Percentiles rank a stretch among this genome's conserved stretches.
These are phyloP conservation scores for Plenodomus tracheiphilus DNA, from an alignment of 2,329 filamentous ascomycete species.

Conservation along the genomic window DNA sequence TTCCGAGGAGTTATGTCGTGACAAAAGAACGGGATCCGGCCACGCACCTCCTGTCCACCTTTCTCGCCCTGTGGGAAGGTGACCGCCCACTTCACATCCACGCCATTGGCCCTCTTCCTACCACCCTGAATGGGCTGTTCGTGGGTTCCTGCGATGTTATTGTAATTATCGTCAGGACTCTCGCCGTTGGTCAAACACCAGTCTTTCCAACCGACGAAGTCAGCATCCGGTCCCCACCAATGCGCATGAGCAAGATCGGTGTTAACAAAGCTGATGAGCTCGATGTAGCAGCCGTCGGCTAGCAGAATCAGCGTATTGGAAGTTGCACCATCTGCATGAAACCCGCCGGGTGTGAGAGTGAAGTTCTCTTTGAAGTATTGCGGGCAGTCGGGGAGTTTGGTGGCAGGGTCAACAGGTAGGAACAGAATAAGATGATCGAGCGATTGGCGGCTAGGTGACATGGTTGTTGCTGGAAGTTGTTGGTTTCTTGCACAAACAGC, in stretches of 20 bases:
- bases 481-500: too few species aligned
- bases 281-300: slow-evolving; percentile 66
- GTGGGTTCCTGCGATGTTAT: slow-evolving; percentile 47
- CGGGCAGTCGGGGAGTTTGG: slow-evolving; percentile 36
- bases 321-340: slow-evolving; percentile 63
- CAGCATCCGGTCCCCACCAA: slow-evolving; percentile 60
- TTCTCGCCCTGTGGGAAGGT: slow-evolving; percentile 53
- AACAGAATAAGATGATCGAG: slow-evolving; percentile 70
- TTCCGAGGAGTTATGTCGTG: slow-evolving; percentile 63
- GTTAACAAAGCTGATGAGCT: slow-evolving; percentile 65
- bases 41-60: slow-evolving; percentile 43
- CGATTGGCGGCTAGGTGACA: slow-evolving; percentile 18
- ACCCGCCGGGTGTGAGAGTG: slow-evolving; percentile 62
- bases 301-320: slow-evolving; percentile 67
- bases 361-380: slow-evolving; percentile 60
- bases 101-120: slow-evolving; percentile 59
- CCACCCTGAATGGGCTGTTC: slow-evolving; percentile 56
- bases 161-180: slow-evolving; percentile 16
- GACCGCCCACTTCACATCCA: slow-evolving; percentile 62
- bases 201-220: slow-evolving; percentile 63
- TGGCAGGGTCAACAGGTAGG: slow-evolving; percentile 59
- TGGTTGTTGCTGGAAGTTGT: background rate
- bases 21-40: slow-evolving; percentile 62
- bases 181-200: slow-evolving; percentile 49
- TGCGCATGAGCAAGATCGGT: slow-evolving; percentile 54